Evolutionary conservation across 768 basidiomycete species (phyloP), one percentile per base, ranked within the genome.

Genomic region (Bullera alba): DNA sequence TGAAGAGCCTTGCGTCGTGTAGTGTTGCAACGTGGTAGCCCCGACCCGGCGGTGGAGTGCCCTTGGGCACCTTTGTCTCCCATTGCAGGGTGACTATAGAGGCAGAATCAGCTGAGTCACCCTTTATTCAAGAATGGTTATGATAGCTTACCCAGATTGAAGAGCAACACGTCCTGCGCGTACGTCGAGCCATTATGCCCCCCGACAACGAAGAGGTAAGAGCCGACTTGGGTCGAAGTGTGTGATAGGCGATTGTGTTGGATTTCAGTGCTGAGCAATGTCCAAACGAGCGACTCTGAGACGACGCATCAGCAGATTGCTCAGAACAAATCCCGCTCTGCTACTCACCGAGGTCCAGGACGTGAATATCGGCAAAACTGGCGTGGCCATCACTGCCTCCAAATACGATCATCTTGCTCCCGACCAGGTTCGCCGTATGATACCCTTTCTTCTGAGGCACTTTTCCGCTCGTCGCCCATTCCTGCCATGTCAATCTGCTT

Each of bases 341-440:
- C 14, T 14, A 76, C 83, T 52, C 68, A 93, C 92, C 83, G 22
- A 96, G 76, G 65, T 92, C 81, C 50, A 96, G 72, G 56, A 83
- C 82, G 82, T 87, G 91, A 0, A 96, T 79, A 65, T 95, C 88
- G 14, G 81, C 82, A 65, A 91, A 95, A 49, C 85, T 87, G 56
- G 87, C 84, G 49, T 80, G 80, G 3, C 90, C 90, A 69, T 95
- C 90, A 57, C 87, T 89, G 1, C 93, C 92, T 1, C 93, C 93
- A 25, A 90, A 77, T 26, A 96, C 76, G 38, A 96, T 78, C 84
- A 93, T 90, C 51, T 84, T 79, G 57, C 84, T 82, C 25, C 84
- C 83, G 4, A 93, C 80, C 25, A 95, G 75, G 65, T 89, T 92
- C 29, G 89, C 86, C 0, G 87, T 86, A 72, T 95, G 91, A 63